Conservation (phyloP, 345 rosid species). For the Boechera stricta region DNA sequence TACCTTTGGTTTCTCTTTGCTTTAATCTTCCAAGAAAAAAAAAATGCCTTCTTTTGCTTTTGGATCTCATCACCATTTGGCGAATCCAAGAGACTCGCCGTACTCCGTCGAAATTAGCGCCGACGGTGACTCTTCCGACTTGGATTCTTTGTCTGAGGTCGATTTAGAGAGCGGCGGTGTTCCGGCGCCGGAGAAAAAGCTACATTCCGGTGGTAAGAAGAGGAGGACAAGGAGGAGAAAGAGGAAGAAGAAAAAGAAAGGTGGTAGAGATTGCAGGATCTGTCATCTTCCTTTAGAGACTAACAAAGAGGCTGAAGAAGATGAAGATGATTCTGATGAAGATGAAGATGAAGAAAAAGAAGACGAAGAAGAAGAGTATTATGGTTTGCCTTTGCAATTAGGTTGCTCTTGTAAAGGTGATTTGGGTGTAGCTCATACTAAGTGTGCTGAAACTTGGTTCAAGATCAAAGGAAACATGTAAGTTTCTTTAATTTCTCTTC, state of each 20-base stretch:
- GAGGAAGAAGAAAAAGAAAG: constrained; percentile 39
- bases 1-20: constrained; percentile 36
- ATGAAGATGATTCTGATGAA: constrained; percentile 37
- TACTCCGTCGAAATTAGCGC: constrained; percentile 55
- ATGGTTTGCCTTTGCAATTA: constrained; percentile 53
- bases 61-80: constrained; percentile 50
- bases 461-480: constrained; percentile 65
- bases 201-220: constrained; percentile 49
- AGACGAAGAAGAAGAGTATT: constrained; percentile 46
- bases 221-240: constrained; percentile 37
- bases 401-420: constrained; percentile 68
- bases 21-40: constrained; percentile 39
- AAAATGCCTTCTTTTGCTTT: constrained; percentile 52
- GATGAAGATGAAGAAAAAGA: constrained; percentile 15
- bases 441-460: constrained; percentile 76
- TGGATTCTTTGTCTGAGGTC: constrained; percentile 56
- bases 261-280: constrained; percentile 67
- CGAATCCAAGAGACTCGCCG: constrained; percentile 43
- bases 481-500: constrained; percentile 36
- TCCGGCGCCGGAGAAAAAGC: constrained; percentile 42
- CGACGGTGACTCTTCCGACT: constrained; percentile 46
- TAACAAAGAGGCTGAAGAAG: constrained; percentile 15
- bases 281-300: constrained; percentile 63
- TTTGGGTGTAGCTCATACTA: constrained; percentile 59
- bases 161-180: constrained; percentile 58